Evolutionary conservation across 176 grass and related monocot species (phyloP).

Genomic region (Musa beccarii): DNA sequence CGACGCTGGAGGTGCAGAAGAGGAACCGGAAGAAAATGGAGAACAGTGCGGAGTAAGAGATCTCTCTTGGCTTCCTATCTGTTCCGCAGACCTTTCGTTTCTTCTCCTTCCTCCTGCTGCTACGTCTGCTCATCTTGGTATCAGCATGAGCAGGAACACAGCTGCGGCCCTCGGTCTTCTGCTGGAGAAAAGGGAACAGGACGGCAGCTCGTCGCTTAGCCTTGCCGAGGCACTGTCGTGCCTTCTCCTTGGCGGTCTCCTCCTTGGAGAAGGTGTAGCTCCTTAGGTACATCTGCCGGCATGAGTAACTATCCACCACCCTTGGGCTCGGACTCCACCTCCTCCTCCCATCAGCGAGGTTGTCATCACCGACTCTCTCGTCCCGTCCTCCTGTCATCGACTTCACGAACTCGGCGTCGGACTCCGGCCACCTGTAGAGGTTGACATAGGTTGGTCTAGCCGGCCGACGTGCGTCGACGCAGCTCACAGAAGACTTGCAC

Average conservation of each 20-base stretch:
- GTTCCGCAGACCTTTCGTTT: neutral
- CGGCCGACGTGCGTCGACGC: constrained; percentile 25
- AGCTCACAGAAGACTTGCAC: constrained; percentile 31
- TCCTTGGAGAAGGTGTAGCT: constrained; percentile 28
- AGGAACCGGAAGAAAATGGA: neutral
- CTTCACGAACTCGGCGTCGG: constrained; percentile 55
- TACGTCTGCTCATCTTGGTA: neutral
- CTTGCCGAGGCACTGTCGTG: neutral
- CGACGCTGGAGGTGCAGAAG: constrained; percentile 1
- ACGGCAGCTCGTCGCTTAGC: constrained; percentile 14
- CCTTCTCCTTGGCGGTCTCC: constrained; percentile 33
- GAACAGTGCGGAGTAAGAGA: neutral
- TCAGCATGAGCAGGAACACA: neutral
- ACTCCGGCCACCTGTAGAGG: constrained; percentile 50
- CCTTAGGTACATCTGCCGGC: constrained; percentile 31
- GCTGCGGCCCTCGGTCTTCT: neutral
- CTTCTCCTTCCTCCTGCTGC: neutral
- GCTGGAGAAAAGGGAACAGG: neutral
- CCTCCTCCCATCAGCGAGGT: neutral
- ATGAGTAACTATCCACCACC: constrained; percentile 31
- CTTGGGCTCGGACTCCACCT: constrained; percentile 6
- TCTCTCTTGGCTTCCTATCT: neutral
- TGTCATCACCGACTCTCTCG: neutral
- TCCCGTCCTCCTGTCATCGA: constrained; percentile 24
- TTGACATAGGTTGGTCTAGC: constrained; percentile 19